A percentile compares a stretch with the other conserved stretches of the same genome.
Evolutionary conservation across 2,329 filamentous ascomycete species (phyloP).

Genomic region (Penicillium corylophilum): DNA sequence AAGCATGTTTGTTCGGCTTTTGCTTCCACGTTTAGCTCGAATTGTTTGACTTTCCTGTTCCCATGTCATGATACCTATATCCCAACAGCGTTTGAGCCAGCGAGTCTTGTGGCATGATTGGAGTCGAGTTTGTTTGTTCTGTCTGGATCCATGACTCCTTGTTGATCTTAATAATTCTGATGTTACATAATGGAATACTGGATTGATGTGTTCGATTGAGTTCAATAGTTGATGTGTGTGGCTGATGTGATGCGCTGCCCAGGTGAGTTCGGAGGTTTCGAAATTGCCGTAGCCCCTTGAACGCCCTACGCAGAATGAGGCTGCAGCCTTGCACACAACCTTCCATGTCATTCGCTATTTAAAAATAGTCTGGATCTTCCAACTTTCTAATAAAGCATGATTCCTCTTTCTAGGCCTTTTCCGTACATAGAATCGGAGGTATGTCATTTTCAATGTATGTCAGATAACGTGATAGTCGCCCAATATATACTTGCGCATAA

Average conservation of each 20-base stretch:
- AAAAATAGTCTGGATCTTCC: not conserved
- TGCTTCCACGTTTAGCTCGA: constrained; percentile 4
- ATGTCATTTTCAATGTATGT: not conserved
- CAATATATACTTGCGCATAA: not conserved
- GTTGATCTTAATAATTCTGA: not conserved
- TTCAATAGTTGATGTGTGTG: not conserved
- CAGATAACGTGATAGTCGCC: not conserved
- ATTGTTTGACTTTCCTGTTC: not conserved
- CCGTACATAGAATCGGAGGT: not conserved
- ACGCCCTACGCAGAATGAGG: not conserved
- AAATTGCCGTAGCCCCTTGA: not conserved
- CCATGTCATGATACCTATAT: constrained; percentile 17
- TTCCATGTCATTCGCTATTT: not conserved
- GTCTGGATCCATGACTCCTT: not conserved
- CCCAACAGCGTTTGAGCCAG: constrained; percentile 20
- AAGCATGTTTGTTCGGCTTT: constrained; percentile 3
- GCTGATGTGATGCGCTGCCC: not conserved
- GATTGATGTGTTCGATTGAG: no score
- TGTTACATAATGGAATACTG: not conserved
- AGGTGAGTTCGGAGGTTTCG: not conserved
- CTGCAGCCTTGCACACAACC: not conserved
- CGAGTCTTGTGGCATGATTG: constrained; percentile 22
- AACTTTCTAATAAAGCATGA: not conserved
- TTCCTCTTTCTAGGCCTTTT: not conserved
- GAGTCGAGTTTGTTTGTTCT: constrained; percentile 15